Percentiles rank a stretch among this genome's conserved stretches.
These are phyloP conservation scores for Arthroderma sp. DNA, from an alignment of 2,329 filamentous ascomycete genomes.

Conservation along the genomic window DNA sequence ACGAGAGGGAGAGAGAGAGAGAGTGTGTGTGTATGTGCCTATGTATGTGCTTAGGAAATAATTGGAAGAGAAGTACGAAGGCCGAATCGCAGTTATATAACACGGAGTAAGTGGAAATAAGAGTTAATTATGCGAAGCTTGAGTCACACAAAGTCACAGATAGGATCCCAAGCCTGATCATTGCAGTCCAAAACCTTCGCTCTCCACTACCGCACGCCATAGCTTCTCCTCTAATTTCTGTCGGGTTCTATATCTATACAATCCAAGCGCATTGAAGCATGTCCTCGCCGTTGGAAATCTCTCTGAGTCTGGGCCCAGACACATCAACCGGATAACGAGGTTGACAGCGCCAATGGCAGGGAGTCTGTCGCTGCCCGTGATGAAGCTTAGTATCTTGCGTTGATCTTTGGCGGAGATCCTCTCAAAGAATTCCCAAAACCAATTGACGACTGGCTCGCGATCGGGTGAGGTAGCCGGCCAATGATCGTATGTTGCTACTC, in stretches of 20 bases:
- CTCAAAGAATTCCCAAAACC: conserved; percentile 82
- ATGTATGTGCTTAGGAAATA: neutral
- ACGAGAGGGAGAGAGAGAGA: neutral
- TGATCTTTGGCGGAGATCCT: conserved; percentile 55
- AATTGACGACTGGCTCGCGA: conserved; percentile 57
- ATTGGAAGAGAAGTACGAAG: neutral
- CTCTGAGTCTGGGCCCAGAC: conserved; percentile 59
- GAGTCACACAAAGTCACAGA: neutral
- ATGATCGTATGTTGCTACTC: conserved; percentile 69
- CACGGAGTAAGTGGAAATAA: neutral
- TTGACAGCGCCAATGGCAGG: conserved; percentile 77
- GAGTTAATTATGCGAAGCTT: neutral
- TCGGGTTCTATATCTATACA: conserved; percentile 59
- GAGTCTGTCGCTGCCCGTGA: conserved; percentile 82
- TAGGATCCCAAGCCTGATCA: conserved; percentile 28
- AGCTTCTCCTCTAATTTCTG: conserved; percentile 58
- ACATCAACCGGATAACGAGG: conserved; percentile 62
- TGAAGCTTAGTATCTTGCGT: conserved; percentile 67
- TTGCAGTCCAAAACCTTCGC: conserved; percentile 85
- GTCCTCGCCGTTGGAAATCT: conserved; percentile 78
- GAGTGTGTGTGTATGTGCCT: too few relatives aligned
- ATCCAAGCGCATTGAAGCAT: conserved; percentile 74
- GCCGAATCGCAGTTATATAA: neutral
- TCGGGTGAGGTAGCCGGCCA: conserved; percentile 49
- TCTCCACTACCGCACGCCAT: conserved; percentile 79